Conservation (phyloP, 768 basidiomycete genomes). For the Lactifluus echinatus region DNA sequence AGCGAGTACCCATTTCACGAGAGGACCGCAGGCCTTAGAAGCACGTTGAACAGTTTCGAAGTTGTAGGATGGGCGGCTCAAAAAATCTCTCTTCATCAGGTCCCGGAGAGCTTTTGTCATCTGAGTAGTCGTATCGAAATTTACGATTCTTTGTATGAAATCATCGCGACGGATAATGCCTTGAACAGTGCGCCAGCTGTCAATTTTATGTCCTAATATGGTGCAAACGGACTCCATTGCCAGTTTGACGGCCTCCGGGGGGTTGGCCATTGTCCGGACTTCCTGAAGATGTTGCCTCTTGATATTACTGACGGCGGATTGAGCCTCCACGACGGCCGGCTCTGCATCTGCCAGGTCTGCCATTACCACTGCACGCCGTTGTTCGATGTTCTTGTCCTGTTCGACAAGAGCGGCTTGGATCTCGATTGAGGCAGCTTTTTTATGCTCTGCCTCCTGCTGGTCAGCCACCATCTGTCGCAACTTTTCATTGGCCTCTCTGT, state of each 20-base stretch:
- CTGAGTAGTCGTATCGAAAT: slow-evolving; percentile 85
- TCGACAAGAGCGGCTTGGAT: slow-evolving; percentile 90
- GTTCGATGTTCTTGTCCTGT: slow-evolving; percentile 83
- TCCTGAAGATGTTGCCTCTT: slow-evolving; percentile 93
- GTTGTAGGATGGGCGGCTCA: slow-evolving; percentile 84
- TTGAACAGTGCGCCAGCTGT: slow-evolving; percentile 94
- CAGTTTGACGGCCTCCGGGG: slow-evolving; percentile 93
- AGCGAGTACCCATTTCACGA: slow-evolving; percentile 98
- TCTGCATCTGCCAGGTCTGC: slow-evolving; percentile 96
- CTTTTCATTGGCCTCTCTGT: slow-evolving; percentile 94
- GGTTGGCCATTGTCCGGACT: slow-evolving; percentile 96
- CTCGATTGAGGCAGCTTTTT: slow-evolving; percentile 93
- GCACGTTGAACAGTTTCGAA: slow-evolving; percentile 94
- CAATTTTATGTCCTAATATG: slow-evolving; percentile 91
- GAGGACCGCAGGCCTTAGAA: slow-evolving; percentile 93
- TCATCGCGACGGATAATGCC: slow-evolving; percentile 93
- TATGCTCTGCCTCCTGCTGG: slow-evolving; percentile 98
- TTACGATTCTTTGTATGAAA: slow-evolving; percentile 92
- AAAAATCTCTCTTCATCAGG: slow-evolving; percentile 85
- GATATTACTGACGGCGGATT: slow-evolving; percentile 94
- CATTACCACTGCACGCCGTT: slow-evolving; percentile 84
- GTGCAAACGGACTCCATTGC: slow-evolving; percentile 99
- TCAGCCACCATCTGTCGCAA: slow-evolving; percentile 96
- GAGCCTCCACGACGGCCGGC: slow-evolving; percentile 91
- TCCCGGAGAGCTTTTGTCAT: slow-evolving; percentile 89